A percentile compares a stretch with the other conserved stretches of the same genome.
Conservation (phyloP, 768 basidiomycete species). For the Phanerodontia chrysosporium region DNA sequence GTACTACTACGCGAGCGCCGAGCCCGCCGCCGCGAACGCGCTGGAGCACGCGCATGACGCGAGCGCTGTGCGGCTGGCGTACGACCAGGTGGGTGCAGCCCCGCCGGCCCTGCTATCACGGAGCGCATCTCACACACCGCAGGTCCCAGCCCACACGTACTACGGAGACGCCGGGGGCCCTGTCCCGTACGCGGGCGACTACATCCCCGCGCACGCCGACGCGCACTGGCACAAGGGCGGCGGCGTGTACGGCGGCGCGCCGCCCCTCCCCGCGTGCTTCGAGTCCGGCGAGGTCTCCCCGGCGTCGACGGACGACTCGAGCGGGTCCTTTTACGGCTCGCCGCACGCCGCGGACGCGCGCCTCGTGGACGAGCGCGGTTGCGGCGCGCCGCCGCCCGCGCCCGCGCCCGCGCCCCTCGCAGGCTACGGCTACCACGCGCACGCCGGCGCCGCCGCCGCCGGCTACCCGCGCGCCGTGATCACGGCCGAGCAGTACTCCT, state of each 20-base stretch:
- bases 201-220: background rate
- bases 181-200: constrained; percentile 3
- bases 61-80: constrained; percentile 3
- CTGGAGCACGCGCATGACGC: background rate
- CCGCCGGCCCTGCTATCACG: constrained; percentile 8
- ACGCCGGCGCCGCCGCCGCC: background rate
- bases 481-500: background rate
- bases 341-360: background rate
- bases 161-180: constrained; percentile 7
- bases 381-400: background rate
- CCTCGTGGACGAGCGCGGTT: constrained; percentile 8
- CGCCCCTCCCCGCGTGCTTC: constrained; percentile 1
- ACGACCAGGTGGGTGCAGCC: constrained; percentile 10
- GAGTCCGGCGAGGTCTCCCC: constrained; percentile 12
- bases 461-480: background rate
- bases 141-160: constrained; percentile 4
- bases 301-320: constrained; percentile 4
- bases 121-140: constrained; percentile 11
- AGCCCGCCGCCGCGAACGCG: background rate
- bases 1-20: background rate
- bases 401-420: background rate
- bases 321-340: constrained; percentile 9
- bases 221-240: background rate
- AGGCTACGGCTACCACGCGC: background rate
- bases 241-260: background rate